Conservation (phyloP, 2,329 filamentous ascomycete species). For the Incumbomyces lentus region DNA sequence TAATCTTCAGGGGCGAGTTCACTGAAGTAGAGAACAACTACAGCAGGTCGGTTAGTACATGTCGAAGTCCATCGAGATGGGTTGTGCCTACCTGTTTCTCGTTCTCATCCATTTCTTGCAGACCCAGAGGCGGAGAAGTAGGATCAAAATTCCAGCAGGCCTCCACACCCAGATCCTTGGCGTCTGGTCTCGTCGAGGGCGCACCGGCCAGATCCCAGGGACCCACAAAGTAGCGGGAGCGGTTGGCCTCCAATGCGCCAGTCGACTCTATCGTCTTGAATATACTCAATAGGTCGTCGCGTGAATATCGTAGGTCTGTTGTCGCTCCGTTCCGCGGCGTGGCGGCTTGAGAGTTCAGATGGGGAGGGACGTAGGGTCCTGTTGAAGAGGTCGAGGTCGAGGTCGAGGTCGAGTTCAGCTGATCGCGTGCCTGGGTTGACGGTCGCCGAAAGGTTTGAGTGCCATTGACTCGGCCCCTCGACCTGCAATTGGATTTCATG, state of each 20-base stretch:
- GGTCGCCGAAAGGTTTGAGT: constrained; percentile 58
- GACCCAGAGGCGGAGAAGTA: constrained; percentile 57
- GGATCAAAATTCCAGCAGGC: constrained; percentile 80
- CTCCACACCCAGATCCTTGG: constrained; percentile 72
- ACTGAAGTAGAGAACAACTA: constrained; percentile 77
- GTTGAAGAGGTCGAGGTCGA: constrained; percentile 34
- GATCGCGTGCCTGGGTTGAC: constrained; percentile 42
- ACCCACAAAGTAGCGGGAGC: constrained; percentile 59
- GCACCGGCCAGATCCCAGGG: constrained; percentile 65
- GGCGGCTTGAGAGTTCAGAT: constrained; percentile 40
- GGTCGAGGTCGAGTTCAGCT: constrained; percentile 27
- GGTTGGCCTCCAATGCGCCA: constrained; percentile 46
- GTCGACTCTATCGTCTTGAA: constrained; percentile 51
- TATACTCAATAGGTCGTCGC: constrained; percentile 67
- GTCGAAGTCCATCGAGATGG: not conserved
- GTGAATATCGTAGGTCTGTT: constrained; percentile 55
- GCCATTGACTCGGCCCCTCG: constrained; percentile 53
- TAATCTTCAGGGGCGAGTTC: constrained; percentile 84
- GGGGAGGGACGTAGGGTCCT: constrained; percentile 51
- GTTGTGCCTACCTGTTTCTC: constrained; percentile 49
- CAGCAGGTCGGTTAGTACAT: constrained; percentile 16
- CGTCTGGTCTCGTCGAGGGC: constrained; percentile 60
- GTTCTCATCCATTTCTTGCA: constrained; percentile 61
- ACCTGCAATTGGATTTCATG: constrained; percentile 38
- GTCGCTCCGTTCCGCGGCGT: constrained; percentile 44